Percentiles rank a stretch among this genome's conserved stretches.
These are phyloP conservation scores for Saccharomycopsis guyanensis DNA, from an alignment of 805 yeast genomes.

Conservation along the genomic window DNA sequence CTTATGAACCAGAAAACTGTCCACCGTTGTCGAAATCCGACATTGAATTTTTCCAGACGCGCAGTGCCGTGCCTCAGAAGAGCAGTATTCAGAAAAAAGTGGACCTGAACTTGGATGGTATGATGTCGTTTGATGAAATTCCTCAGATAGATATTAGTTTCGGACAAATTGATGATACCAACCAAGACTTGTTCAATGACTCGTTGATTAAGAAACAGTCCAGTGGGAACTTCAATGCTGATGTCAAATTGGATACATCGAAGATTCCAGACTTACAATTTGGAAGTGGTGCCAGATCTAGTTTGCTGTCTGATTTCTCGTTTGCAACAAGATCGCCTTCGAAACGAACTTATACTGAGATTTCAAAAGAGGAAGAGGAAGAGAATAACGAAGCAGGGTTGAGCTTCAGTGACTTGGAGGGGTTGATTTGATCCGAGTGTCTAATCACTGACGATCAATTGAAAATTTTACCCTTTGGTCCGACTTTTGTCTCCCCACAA, in stretches of 20 bases:
- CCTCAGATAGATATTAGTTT: slow-evolving; percentile 11
- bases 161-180: slow-evolving; percentile 4
- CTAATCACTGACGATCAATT: too few relatives aligned
- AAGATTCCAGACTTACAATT: slow-evolving; percentile 17
- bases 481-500: too few relatives aligned
- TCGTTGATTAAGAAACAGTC: slow-evolving; percentile 17
- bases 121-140: slow-evolving; percentile 13
- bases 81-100: slow-evolving; percentile 1
- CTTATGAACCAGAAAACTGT: slow-evolving; percentile 38
- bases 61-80: slow-evolving; percentile 15
- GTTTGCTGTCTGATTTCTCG: not conserved
- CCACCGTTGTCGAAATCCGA: slow-evolving; percentile 33
- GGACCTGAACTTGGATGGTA: not conserved
- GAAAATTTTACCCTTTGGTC: too few relatives aligned
- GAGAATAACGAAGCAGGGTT: slow-evolving; percentile 11
- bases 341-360: slow-evolving; percentile 1
- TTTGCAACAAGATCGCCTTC: slow-evolving; percentile 1
- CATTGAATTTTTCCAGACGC: slow-evolving; percentile 24
- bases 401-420: slow-evolving; percentile 12
- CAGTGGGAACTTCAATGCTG: not conserved
- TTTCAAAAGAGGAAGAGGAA: slow-evolving; percentile 1
- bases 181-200: slow-evolving; percentile 8
- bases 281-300: not conserved
- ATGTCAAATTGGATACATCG: slow-evolving; percentile 3
- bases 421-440: slow-evolving; percentile 7